phyloP scores from a whole-genome alignment of 495 filamentous ascomycete species.

The Lophium mytilinum region DNA sequence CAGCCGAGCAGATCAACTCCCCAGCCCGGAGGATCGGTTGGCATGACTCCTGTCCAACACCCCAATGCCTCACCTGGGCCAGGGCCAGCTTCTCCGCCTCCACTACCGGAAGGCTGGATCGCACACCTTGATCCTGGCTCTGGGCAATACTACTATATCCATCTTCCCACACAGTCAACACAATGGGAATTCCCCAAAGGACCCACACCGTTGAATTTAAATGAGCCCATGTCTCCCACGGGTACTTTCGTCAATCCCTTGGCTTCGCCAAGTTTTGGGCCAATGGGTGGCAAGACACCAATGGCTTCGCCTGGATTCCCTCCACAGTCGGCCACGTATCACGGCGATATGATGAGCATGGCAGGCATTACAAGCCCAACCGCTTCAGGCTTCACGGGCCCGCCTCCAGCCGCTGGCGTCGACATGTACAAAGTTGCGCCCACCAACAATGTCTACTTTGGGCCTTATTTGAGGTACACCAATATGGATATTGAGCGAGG shows the following conservation, averaged over 20 bases:
- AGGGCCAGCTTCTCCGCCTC: constrained; percentile 74
- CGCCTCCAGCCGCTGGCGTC: constrained; percentile 77
- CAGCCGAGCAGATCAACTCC: constrained; percentile 28
- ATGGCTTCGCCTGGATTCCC: constrained; percentile 52
- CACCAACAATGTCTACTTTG: constrained; percentile 97
- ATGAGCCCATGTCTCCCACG: constrained; percentile 73
- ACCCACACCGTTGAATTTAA: constrained; percentile 72
- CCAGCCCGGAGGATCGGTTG: constrained; percentile 21
- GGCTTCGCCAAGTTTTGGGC: constrained; percentile 60
- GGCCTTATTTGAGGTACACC: constrained; percentile 87
- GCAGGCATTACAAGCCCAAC: constrained; percentile 58
- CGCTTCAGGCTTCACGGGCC: constrained; percentile 65
- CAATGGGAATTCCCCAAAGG: constrained; percentile 98
- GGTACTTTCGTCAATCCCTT: constrained; percentile 69
- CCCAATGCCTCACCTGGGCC: constrained; percentile 42
- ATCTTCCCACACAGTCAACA: constrained; percentile 88
- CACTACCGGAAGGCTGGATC: constrained; percentile 96
- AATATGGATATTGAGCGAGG: constrained; percentile 96
- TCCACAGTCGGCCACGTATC: constrained; percentile 52
- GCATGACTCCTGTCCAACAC: constrained; percentile 26
- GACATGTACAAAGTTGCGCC: constrained; percentile 88
- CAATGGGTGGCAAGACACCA: constrained; percentile 58
- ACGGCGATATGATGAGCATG: constrained; percentile 71
- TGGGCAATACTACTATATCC: constrained; percentile 98
- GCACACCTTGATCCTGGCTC: constrained; percentile 91